Base-by-base conservation (phyloP, 225 moss, liverwort and hornwort species). In the Asterella californica region DNA sequence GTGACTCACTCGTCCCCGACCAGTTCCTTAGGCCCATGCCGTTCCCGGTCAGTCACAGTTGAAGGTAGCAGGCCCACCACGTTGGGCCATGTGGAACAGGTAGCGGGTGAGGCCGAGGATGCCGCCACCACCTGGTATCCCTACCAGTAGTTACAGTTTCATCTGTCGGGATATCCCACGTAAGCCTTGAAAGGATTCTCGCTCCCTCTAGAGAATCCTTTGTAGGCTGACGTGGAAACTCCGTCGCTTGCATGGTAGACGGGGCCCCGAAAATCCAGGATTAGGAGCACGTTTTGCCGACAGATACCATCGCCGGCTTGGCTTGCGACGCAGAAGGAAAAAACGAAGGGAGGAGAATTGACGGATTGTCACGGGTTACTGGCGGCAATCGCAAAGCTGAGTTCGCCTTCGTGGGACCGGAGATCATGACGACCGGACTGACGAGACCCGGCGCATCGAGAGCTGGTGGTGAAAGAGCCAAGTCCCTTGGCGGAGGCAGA, bases 241-340 rank as follows among this genome's bases (percentile, higher is more conserved):
- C 61, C 61, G 61, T 61, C 61, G 10, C 70, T 34, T 32, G 38
- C 42, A 4, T 10, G 45, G 25, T n/a, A 46, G 2, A 48, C 21
- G 46, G 42, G 48, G 47, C 47, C n/a, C n/a, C 71, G 71, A 46
- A 25, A 48, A 46, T 71, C 47, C 42, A 48, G 71, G 46, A 27
- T 71, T n/a, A 25, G 46, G n/a, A 46, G 46, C 71, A 71, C 71
- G 71, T 47, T 48, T 46, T 46, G 71, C 46, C n/a, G 46, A 24
- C 42, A 71, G 8, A 25, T n/a, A 71, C n/a, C 71, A 24, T 71
- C n/a, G 42, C 46, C 46, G 47, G 46, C 71, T 71, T 48, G 71
- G 47, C 37, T 18, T 10, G 71, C 19, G 71, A n/a, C 47, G 7
- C 71, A 21, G 3, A 5, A 19, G 70, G 5, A 22, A 38, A 70